Conservation (phyloP, 2,329 filamentous ascomycete genomes). For the Colletotrichum magnum region DNA sequence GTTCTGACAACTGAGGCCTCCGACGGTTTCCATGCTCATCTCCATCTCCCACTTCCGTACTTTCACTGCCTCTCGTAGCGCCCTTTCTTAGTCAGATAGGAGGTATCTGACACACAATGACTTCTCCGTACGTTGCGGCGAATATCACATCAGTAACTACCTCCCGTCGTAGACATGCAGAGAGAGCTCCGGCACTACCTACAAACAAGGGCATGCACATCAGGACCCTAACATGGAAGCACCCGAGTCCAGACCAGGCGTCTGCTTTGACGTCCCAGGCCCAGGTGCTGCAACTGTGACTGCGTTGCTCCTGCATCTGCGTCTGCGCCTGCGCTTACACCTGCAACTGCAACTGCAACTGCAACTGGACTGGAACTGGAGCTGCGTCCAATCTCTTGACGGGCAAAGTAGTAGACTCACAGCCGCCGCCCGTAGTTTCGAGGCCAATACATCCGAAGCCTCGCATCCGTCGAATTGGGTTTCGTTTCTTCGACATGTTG, state of each 20-base stretch:
- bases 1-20: too few relatives aligned
- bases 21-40: constrained; percentile 14
- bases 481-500: too few relatives aligned
- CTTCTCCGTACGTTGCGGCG: too few relatives aligned
- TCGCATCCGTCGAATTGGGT: too few relatives aligned
- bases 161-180: constrained; percentile 28
- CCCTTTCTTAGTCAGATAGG: too few relatives aligned
- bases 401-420: constrained; percentile 1
- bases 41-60: constrained; percentile 32
- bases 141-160: constrained; percentile 4
- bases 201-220: constrained; percentile 30
- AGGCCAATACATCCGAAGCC: too few relatives aligned
- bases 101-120: too few relatives aligned
- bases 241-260: constrained; percentile 27
- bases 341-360: too few relatives aligned
- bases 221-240: constrained; percentile 35
- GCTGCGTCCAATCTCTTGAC: constrained; percentile 11
- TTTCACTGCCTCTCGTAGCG: constrained; percentile 1
- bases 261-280: constrained; percentile 23
- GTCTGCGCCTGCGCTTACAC: too few relatives aligned
- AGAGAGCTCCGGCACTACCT: constrained; percentile 25
- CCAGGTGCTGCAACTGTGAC: constrained; percentile 13
- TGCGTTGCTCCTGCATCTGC: too few relatives aligned
- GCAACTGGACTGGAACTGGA: neutral
- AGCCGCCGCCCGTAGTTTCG: neutral